These are phyloP conservation scores for Ceratopteris richardii DNA, from an alignment of 75 land plant species.

Conservation along the genomic window DNA sequence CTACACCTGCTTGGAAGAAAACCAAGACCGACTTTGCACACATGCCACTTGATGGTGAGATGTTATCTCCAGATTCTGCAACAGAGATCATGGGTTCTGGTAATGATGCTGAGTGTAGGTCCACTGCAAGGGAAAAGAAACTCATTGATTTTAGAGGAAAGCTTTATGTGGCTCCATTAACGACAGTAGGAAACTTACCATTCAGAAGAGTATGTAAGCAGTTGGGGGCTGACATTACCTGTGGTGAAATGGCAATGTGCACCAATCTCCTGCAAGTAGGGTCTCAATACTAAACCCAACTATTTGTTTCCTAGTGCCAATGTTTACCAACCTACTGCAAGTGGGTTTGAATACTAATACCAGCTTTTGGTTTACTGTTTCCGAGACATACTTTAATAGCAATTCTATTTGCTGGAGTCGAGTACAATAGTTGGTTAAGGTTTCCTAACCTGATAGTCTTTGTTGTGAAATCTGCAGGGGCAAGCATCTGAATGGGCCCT, in stretches of 20 bases:
- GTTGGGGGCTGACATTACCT: conserved; percentile 93
- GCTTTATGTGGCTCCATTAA: conserved; percentile 92
- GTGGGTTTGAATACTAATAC: too few relatives aligned
- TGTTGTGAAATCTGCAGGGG: conserved; percentile 44
- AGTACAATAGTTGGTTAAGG: too few relatives aligned
- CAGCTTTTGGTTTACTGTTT: too few relatives aligned
- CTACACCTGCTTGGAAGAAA: conserved; percentile 1
- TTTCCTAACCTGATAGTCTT: too few relatives aligned
- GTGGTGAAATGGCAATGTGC: conserved; percentile 99
- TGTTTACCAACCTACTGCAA: too few relatives aligned
- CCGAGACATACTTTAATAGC: background rate
- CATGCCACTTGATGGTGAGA: too few relatives aligned
- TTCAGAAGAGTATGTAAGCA: conserved; percentile 84
- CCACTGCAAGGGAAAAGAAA: conserved; percentile 76
- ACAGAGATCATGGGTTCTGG: too few relatives aligned
- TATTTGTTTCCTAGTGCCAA: too few relatives aligned
- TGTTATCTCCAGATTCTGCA: too few relatives aligned
- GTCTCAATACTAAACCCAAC: background rate
- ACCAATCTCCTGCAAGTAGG: conserved; percentile 86
- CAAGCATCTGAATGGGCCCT: conserved; percentile 99
- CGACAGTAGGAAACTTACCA: conserved; percentile 97
- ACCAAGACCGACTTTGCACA: background rate
- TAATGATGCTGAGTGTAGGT: conserved; percentile 38
- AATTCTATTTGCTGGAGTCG: too few relatives aligned
- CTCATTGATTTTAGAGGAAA: conserved; percentile 86